Conservation (phyloP, 257 asterid genomes). For the Ehretia macrophylla region DNA sequence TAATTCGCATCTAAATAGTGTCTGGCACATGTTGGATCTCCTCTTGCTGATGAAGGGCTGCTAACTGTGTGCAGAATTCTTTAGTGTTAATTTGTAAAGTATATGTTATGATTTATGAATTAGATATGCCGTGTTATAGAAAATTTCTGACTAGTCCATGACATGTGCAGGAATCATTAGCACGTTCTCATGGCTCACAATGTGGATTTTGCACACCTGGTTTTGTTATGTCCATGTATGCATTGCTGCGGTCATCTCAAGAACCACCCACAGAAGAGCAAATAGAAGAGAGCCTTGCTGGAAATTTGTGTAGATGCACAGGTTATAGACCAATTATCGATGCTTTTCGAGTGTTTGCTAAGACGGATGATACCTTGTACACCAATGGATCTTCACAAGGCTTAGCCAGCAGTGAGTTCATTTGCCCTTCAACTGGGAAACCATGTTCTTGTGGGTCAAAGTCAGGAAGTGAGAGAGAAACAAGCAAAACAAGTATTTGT, state of each 20-base stretch:
- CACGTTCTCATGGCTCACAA: slow-evolving; percentile 87
- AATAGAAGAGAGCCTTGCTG: slow-evolving; percentile 93
- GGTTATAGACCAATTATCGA: slow-evolving; percentile 95
- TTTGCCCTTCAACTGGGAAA: slow-evolving; percentile 95
- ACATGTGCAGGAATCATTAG: slow-evolving; percentile 71
- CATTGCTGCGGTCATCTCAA: slow-evolving; percentile 67
- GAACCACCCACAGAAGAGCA: slow-evolving; percentile 70
- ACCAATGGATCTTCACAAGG: slow-evolving; percentile 39
- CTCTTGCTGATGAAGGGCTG: too few relatives aligned
- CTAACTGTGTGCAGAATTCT: too few relatives aligned
- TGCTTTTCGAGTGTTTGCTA: slow-evolving; percentile 86
- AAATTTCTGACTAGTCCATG: slow-evolving; percentile 8
- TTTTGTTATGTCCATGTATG: slow-evolving; percentile 93
- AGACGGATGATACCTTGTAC: slow-evolving; percentile 69
- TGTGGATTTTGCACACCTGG: slow-evolving; percentile 99
- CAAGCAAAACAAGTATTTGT: slow-evolving; percentile 19
- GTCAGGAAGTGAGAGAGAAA: slow-evolving; percentile 24
- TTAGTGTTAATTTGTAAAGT: too few relatives aligned
- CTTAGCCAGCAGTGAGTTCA: slow-evolving; percentile 36
- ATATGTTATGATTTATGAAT: too few relatives aligned
- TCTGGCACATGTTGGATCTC: too few relatives aligned
- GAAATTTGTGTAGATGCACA: slow-evolving; percentile 94
- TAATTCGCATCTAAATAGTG: too few relatives aligned
- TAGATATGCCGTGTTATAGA: not conserved
- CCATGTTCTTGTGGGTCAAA: slow-evolving; percentile 80